A percentile compares a stretch with the other conserved stretches of the same genome.
Conservation (phyloP, 768 basidiomycete genomes). For the Macrocybe gigantea region DNA sequence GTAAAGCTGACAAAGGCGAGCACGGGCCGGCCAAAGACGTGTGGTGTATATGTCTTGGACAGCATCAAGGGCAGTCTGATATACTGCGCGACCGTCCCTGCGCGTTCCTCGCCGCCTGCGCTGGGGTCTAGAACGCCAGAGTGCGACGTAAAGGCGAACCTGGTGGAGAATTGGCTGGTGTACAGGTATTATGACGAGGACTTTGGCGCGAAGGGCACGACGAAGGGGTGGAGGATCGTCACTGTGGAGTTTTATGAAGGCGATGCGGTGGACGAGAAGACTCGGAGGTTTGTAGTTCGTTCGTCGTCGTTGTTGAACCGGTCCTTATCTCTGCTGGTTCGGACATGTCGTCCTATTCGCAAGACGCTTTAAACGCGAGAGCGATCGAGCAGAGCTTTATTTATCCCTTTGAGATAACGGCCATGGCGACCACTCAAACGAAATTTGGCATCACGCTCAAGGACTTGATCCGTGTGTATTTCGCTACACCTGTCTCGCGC, state of each 20-base stretch:
- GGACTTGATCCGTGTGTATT: constrained; percentile 71
- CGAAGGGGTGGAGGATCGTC: constrained; percentile 70
- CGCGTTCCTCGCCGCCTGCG: constrained; percentile 15
- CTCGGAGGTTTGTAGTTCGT: constrained; percentile 48
- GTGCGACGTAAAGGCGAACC: constrained; percentile 62
- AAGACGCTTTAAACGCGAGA: constrained; percentile 46
- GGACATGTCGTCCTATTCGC: constrained; percentile 40
- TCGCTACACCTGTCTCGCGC: background rate
- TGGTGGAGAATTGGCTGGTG: constrained; percentile 91
- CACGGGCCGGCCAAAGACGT: constrained; percentile 21
- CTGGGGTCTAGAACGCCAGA: constrained; percentile 14
- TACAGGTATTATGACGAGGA: constrained; percentile 78
- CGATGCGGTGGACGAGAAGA: constrained; percentile 58
- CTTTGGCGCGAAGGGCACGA: constrained; percentile 32
- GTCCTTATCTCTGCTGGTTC: constrained; percentile 18
- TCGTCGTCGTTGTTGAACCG: background rate
- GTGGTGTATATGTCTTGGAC: constrained; percentile 77
- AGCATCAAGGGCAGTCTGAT: constrained; percentile 69
- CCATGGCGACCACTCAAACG: constrained; percentile 72
- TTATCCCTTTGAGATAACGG: constrained; percentile 61
- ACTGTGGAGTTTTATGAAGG: constrained; percentile 92
- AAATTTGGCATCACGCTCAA: constrained; percentile 85
- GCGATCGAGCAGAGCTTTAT: constrained; percentile 66
- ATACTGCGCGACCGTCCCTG: constrained; percentile 57
- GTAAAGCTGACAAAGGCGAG: background rate